Conservation (phyloP, 306 rosid genomes). For the Glycine tomentella region DNA sequence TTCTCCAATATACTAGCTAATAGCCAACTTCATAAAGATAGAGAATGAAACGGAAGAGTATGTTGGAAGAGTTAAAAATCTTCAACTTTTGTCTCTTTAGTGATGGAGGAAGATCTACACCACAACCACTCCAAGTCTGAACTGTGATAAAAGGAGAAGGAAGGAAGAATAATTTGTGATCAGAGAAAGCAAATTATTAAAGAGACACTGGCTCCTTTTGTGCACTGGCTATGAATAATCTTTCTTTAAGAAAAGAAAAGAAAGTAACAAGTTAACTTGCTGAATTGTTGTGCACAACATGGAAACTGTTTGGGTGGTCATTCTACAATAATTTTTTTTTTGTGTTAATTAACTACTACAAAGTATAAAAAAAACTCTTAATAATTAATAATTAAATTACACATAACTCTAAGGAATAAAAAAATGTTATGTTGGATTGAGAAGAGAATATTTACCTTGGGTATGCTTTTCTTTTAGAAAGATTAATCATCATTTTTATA, state of each 20-base stretch:
- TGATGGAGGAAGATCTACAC: neutral
- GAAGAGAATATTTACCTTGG: too few species aligned
- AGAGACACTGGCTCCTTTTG: neutral
- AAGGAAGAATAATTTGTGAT: neutral
- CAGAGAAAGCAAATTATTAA: neutral
- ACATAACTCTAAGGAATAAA: too few species aligned
- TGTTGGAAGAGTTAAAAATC: neutral
- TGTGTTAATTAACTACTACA: neutral
- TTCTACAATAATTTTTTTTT: neutral
- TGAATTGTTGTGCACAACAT: neutral
- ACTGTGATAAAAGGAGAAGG: neutral
- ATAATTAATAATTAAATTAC: too few species aligned
- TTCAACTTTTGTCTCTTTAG: neutral
- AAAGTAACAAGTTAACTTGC: neutral
- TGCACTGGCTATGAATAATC: neutral
- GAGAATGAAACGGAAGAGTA: conserved; percentile 7
- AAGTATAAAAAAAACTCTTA: too few species aligned
- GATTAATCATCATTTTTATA: too few species aligned
- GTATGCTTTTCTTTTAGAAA: too few species aligned
- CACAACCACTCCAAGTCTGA: neutral
- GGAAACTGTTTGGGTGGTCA: neutral
- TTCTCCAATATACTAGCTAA: neutral
- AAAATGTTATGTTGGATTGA: too few species aligned
- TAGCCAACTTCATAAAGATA: neutral
- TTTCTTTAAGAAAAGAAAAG: conserved; percentile 10